Conservation (phyloP, 495 filamentous ascomycete genomes). For the Xeromyces bisporus region DNA sequence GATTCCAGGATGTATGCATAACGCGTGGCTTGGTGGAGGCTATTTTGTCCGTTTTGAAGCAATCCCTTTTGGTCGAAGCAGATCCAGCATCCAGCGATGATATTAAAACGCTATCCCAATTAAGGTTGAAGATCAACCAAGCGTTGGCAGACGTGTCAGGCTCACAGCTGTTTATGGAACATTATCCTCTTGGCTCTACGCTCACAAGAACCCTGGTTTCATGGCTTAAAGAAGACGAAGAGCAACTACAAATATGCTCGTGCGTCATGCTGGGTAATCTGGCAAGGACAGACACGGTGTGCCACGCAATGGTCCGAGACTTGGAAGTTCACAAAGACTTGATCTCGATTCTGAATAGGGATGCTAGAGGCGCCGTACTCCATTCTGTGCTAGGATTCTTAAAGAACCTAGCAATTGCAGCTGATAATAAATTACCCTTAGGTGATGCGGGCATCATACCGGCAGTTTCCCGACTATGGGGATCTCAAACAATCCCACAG, state of each 20-base stretch:
- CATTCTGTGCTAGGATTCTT: slow-evolving; percentile 57
- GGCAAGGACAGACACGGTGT: slow-evolving; percentile 51
- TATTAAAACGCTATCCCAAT: slow-evolving; percentile 32
- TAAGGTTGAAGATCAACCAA: slow-evolving; percentile 37
- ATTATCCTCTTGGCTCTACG: slow-evolving; percentile 30
- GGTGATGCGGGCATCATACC: slow-evolving; percentile 35
- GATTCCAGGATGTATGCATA: slow-evolving; percentile 25
- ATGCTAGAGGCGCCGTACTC: slow-evolving; percentile 34
- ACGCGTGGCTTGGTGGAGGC: slow-evolving; percentile 16
- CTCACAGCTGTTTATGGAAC: slow-evolving; percentile 33
- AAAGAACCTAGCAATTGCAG: slow-evolving; percentile 60
- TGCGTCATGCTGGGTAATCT: slow-evolving; percentile 66
- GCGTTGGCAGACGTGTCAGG: slow-evolving; percentile 48
- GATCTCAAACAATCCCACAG: slow-evolving; percentile 42
- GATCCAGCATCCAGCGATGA: slow-evolving; percentile 27
- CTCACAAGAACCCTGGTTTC: slow-evolving; percentile 35
- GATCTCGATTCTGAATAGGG: slow-evolving; percentile 31
- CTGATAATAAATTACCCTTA: slow-evolving; percentile 41
- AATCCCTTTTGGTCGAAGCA: slow-evolving; percentile 14
- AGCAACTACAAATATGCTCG: slow-evolving; percentile 51
- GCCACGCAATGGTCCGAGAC: slow-evolving; percentile 36
- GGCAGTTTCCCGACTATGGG: slow-evolving; percentile 44
- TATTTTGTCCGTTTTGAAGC: slow-evolving; percentile 16
- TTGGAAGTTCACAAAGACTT: slow-evolving; percentile 38
- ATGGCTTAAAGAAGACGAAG: slow-evolving; percentile 33